Evolutionary conservation across 2,329 filamentous ascomycete species (phyloP).

Genomic region (Sporothrix protearum): DNA sequence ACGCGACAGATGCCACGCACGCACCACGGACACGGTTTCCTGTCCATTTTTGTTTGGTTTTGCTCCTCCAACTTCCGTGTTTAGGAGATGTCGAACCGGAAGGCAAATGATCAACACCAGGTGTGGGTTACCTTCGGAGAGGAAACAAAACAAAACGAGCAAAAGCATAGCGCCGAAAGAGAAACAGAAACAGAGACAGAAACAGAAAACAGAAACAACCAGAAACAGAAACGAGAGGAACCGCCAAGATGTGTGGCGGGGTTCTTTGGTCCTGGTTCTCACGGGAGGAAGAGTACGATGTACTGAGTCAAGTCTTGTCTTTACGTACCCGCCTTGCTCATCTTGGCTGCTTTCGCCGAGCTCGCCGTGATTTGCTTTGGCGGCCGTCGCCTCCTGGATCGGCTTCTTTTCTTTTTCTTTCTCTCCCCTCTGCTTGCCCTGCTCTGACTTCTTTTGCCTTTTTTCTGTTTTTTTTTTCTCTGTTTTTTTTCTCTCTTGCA

Average conservation of each 20-base stretch:
- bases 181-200: background rate
- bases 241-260: background rate
- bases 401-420: background rate
- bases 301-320: too few relatives aligned
- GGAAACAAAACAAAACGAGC: conserved; percentile 7
- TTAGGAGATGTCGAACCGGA: background rate
- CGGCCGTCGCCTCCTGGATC: background rate
- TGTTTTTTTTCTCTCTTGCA: background rate
- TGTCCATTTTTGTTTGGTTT: background rate
- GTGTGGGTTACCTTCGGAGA: conserved; percentile 8
- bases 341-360: background rate
- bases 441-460: too few relatives aligned
- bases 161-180: background rate
- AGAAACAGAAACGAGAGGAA: background rate
- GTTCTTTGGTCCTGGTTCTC: background rate
- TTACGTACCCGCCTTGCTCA: background rate
- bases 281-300: background rate
- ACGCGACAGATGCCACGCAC: background rate
- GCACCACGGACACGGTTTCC: background rate
- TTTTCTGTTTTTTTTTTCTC: background rate
- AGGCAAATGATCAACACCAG: background rate
- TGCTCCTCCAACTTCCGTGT: background rate
- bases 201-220: background rate
- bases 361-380: background rate
- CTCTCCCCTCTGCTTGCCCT: background rate